Evolutionary conservation across 768 basidiomycete genomes (phyloP), one percentile per base, ranked within the genome.

Genomic region (Termitomyces sp.): DNA sequence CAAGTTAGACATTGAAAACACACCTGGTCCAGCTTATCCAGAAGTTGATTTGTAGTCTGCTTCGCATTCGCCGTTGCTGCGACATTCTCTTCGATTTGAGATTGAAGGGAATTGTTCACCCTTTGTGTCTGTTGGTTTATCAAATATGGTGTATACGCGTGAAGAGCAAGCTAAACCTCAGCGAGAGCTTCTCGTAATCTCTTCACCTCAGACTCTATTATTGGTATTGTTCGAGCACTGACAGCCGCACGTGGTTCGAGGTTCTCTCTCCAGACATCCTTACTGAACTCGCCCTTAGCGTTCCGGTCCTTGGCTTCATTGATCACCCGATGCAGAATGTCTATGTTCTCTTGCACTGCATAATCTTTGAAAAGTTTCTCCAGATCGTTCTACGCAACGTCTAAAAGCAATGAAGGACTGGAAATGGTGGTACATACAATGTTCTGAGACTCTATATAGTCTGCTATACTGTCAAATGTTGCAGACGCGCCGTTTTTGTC

Each of bases 281-380:
- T 79, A 0, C 75, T 75, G 13, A 69, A 62, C 43, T 76, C 77
- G 7, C 77, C 76, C 47, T 75, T 74, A 36, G 76, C 77, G 53
- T 85, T 82, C 24, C 79, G 72, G 20, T 79, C 79, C 65, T 67
- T 85, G 61, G 88, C 90, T 33, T 89, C 88, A 12, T 76, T 82
- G 1, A 92, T 83, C 14, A 89, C 80, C 12, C 77, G 76, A 59
- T 92, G 88, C 13, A 92, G 75, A 4, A 76, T 77, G 67, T 92
- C 89, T 33, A 92, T 80, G 61, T 82, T 86, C 46, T 86, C 83
- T 61, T 82, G 81, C 1, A 88, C 83, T 52, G 81, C 76, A 64
- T 87, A 86, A 55, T 86, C 80, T 30, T 76, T 80, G 68, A 90
- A 86, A n/a, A 92, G 61, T 38, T 83, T 80, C 53, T 90, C 86